Evolutionary conservation across 768 basidiomycete species (phyloP).

Genomic region (Serendipita sp.): DNA sequence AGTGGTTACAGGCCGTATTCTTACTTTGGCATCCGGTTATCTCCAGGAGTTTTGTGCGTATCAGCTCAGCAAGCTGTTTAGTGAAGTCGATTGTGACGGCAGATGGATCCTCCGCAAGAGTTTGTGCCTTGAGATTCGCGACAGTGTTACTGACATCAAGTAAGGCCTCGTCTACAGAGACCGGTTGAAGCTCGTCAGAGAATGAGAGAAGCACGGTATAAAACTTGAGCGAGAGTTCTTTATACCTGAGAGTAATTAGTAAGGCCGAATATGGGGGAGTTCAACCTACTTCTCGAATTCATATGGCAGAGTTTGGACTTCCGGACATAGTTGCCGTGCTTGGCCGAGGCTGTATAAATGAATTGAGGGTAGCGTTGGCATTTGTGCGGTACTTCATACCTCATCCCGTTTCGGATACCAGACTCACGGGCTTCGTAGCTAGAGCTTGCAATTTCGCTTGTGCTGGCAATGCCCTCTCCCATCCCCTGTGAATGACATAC

Average conservation of each 20-base stretch:
- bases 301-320: constrained; percentile 67
- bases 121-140: constrained; percentile 19
- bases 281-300: constrained; percentile 66
- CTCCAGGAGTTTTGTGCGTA: constrained; percentile 58
- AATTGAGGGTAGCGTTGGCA: neutral
- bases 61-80: constrained; percentile 61
- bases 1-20: constrained; percentile 10
- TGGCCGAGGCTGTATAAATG: constrained; percentile 46
- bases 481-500: constrained; percentile 86
- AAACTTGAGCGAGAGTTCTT: constrained; percentile 66
- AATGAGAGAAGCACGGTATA: constrained; percentile 84
- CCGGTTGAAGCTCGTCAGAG: constrained; percentile 85
- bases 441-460: constrained; percentile 87
- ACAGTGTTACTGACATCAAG: constrained; percentile 67
- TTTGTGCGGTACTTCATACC: constrained; percentile 28
- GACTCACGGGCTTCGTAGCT: constrained; percentile 85
- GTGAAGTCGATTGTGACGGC: constrained; percentile 35
- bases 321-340: constrained; percentile 59
- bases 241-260: constrained; percentile 40
- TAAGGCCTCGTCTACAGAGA: constrained; percentile 91
- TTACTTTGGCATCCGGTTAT: constrained; percentile 78
- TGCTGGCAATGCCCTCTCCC: constrained; percentile 58
- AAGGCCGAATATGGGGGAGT: neutral
- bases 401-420: constrained; percentile 92
- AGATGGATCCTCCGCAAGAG: constrained; percentile 13